Evolutionary conservation across 2,329 filamentous ascomycete genomes (phyloP).

Genomic region (Pestalotiopsis sp.): DNA sequence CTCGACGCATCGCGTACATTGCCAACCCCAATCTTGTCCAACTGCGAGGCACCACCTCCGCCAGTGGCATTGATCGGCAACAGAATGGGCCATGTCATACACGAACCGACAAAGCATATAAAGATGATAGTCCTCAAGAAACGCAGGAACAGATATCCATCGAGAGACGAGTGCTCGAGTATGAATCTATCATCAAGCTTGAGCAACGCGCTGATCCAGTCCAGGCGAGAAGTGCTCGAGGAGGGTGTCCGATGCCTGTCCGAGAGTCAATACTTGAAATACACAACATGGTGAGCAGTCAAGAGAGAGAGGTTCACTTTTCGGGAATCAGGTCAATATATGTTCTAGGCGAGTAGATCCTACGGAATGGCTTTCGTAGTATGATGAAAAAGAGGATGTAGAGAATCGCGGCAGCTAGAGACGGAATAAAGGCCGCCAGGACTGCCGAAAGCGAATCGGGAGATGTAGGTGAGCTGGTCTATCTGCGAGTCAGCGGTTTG

Average conservation of each 20-base stretch:
- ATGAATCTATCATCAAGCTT: conserved; percentile 74
- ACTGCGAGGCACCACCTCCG: conserved; percentile 63
- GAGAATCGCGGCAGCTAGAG: conserved; percentile 18
- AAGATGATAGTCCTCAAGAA: conserved; percentile 78
- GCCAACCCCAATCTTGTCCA: conserved; percentile 63
- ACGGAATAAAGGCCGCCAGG: conserved; percentile 19
- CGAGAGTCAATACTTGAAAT: conserved; percentile 17
- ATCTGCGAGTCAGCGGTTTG: background rate
- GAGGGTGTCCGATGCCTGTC: conserved; percentile 18
- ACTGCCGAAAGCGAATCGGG: conserved; percentile 10
- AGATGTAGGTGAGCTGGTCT: background rate
- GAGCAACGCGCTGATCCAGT: conserved; percentile 65
- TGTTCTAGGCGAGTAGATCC: conserved; percentile 23
- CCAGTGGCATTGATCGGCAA: conserved; percentile 85
- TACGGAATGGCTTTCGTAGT: conserved; percentile 19
- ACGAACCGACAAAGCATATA: conserved; percentile 79
- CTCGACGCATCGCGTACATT: conserved; percentile 61
- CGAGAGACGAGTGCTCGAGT: conserved; percentile 84
- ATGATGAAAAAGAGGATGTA: conserved; percentile 20
- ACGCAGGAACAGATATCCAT: conserved; percentile 85
- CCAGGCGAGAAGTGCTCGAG: conserved; percentile 9
- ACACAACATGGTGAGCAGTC: background rate
- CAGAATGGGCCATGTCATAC: conserved; percentile 84
- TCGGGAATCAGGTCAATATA: conserved; percentile 23
- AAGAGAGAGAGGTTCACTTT: conserved; percentile 15